Conservation (phyloP, 257 asterid genomes). For the Solanum pimpinellifolium region DNA sequence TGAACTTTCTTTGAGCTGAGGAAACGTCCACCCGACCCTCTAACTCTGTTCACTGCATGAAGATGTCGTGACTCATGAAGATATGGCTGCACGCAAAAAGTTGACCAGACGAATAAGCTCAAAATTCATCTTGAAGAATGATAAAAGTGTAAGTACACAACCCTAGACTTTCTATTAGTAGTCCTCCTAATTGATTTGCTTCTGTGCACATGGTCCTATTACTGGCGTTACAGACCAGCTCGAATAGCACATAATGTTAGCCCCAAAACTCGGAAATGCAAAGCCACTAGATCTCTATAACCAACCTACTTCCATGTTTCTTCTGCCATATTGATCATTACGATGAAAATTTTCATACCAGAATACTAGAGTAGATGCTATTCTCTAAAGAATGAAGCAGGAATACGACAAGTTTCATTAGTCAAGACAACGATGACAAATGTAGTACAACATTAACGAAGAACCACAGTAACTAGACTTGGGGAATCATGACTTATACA, state of each 20-base stretch:
- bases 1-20: constrained; percentile 63
- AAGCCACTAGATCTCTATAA: not conserved
- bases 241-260: not conserved
- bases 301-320: not conserved
- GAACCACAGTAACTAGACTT: not conserved
- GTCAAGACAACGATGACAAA: not conserved
- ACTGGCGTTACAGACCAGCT: not conserved
- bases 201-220: not conserved
- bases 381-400: not conserved
- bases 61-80: constrained; percentile 96
- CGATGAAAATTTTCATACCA: not conserved
- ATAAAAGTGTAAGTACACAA: not conserved
- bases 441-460: not conserved
- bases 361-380: not conserved
- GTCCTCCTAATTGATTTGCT: not conserved
- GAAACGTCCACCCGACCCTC: constrained; percentile 91
- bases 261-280: not conserved
- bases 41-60: constrained; percentile 82
- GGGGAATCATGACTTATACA: not conserved
- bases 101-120: not conserved
- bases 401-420: not conserved
- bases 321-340: not conserved
- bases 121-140: not conserved
- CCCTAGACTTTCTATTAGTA: not conserved
- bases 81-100: constrained; percentile 58